phyloP scores from a whole-genome alignment of 2,329 filamentous ascomycete genomes.

The Microdochium paspali region DNA sequence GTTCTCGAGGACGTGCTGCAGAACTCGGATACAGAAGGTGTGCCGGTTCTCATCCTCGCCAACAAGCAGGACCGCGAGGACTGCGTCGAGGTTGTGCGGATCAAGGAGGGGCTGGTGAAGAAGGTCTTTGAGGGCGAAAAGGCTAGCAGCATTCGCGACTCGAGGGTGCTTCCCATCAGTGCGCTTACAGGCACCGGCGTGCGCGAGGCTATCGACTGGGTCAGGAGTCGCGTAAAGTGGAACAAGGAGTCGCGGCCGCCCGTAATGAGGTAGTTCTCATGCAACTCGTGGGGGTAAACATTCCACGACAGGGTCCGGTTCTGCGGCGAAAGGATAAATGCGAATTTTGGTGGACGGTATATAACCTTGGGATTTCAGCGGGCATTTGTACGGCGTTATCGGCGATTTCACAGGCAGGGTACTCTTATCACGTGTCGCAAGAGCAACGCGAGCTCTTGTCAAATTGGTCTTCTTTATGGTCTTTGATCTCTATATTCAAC shows the following conservation, averaged over 20 bases:
- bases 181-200: slow-evolving; percentile 86
- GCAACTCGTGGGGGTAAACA: too few species aligned
- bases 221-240: slow-evolving; percentile 86
- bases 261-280: slow-evolving; percentile 62
- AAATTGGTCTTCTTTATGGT: neutral
- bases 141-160: slow-evolving; percentile 77
- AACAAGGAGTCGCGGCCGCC: slow-evolving; percentile 91
- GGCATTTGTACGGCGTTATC: slow-evolving; percentile 14
- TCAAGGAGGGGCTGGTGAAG: slow-evolving; percentile 93
- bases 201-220: slow-evolving; percentile 92
- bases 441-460: neutral
- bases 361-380: slow-evolving; percentile 14
- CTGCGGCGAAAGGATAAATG: too few species aligned
- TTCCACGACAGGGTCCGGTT: too few species aligned
- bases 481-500: neutral
- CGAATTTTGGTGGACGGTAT: neutral
- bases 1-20: slow-evolving; percentile 87
- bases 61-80: slow-evolving; percentile 98
- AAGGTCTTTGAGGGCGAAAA: slow-evolving; percentile 94
- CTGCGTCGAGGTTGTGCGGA: slow-evolving; percentile 92
- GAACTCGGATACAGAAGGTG: slow-evolving; percentile 79
- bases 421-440: too few species aligned
- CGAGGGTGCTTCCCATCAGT: slow-evolving; percentile 80
- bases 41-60: slow-evolving; percentile 83
- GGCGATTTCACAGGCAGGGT: neutral